Evolutionary conservation across 2,329 filamentous ascomycete genomes (phyloP).

Genomic region (Colletotrichum chrysophilum): DNA sequence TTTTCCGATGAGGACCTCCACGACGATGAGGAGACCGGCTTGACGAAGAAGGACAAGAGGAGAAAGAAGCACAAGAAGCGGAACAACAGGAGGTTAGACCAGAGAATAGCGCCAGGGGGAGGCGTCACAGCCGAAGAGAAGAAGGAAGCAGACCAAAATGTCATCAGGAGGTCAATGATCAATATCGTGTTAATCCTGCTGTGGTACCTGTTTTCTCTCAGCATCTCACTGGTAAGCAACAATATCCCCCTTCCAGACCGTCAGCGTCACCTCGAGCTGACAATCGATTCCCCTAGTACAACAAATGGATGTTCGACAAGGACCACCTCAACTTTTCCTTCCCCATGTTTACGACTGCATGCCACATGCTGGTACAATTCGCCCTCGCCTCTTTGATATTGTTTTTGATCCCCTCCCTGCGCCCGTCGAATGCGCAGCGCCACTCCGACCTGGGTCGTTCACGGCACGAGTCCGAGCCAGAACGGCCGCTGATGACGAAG

Average conservation of each 20-base stretch:
- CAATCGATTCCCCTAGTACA: slow-evolving; percentile 70
- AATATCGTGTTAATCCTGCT: slow-evolving; percentile 84
- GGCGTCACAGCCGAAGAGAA: slow-evolving; percentile 73
- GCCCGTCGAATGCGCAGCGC: slow-evolving; percentile 61
- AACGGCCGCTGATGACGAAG: slow-evolving; percentile 76
- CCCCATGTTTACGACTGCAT: slow-evolving; percentile 90
- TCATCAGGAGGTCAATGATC: slow-evolving; percentile 71
- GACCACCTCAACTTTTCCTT: slow-evolving; percentile 89
- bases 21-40: slow-evolving; percentile 88
- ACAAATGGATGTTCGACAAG: slow-evolving; percentile 99
- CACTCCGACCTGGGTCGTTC: slow-evolving; percentile 55
- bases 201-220: slow-evolving; percentile 92
- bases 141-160: slow-evolving; percentile 75
- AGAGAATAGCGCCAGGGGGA: slow-evolving; percentile 66
- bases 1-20: slow-evolving; percentile 75
- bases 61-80: slow-evolving; percentile 70
- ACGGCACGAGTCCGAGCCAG: slow-evolving; percentile 58
- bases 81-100: slow-evolving; percentile 72
- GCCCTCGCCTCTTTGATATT: slow-evolving; percentile 77
- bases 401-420: slow-evolving; percentile 80
- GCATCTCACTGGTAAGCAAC: slow-evolving; percentile 80
- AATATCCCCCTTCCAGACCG: slow-evolving; percentile 22
- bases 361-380: slow-evolving; percentile 98
- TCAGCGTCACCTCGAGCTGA: slow-evolving; percentile 23
- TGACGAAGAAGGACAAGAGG: slow-evolving; percentile 76